Base-by-base conservation (phyloP, 352 stramenopile genomes). In the Globisporangium orthogonon region DNA sequence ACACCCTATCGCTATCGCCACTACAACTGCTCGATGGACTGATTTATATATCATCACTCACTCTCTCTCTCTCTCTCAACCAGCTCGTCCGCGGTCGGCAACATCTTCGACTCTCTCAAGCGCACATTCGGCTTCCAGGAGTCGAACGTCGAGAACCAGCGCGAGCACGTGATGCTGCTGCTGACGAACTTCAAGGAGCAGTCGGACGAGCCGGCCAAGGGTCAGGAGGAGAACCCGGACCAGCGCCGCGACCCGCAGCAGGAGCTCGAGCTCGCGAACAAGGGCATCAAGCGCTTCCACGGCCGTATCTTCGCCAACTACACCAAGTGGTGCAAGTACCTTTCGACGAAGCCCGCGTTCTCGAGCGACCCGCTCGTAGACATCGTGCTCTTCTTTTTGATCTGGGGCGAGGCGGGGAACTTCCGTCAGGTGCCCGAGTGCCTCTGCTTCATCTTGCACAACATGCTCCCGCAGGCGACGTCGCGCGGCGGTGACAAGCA, bases 111-210 rank as follows among this genome's bases (percentile, higher is more conserved):
- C 61, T 91, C 94, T 50, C 61, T 98, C 18, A 96, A 96, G 50
- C 90, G 89, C 60, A 97, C 96, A 43, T 98, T 98, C 66, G 96
- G 95, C 3, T 98, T 99, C 69, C 95, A 99, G 72, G 85, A 96
- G 30, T 51, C 76, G 44, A 96, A 88, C 68, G 73, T 83, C 13
- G 66, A 71, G 48, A 91, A 90, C 63, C 82, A 91, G 62, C 78
- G 78, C 58, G 84, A 91, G 64, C 80, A 94, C 61, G 61, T 93
- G 66, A 54, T 88, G 58, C 67, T 93, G 45, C 71, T 89, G 64
- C 61, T 93, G 33, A 93, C 83, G 35, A 91, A 93, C 68, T 87
- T 87, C 56, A 91, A 91, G 60, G 73, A 90, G 31, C 78, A 90
- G 54, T 76, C 62, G 15, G 74, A 85, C 40, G 78, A 88, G 14